Conservation (phyloP, 371 early-diverging fungal species). For the Vairimorpha ceranae region DNA sequence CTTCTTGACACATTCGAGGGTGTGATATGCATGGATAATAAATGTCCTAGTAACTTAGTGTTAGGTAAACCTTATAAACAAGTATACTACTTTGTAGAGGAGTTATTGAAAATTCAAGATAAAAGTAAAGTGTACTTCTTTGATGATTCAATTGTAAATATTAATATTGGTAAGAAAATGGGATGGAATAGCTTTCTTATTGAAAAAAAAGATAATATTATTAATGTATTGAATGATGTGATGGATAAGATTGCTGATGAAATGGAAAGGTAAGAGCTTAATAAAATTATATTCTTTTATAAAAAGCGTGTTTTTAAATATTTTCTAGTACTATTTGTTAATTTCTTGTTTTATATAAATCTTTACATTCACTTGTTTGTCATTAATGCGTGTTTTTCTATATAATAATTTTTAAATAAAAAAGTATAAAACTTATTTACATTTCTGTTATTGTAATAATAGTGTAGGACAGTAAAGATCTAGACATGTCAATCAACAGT, state of each 20-base stretch:
- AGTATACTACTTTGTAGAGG: conserved; percentile 44
- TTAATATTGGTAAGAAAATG: conserved; percentile 8
- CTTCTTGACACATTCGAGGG: conserved; percentile 43
- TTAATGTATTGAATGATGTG: background rate
- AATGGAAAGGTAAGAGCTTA: background rate
- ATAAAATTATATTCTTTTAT: no score
- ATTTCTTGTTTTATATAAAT: no score
- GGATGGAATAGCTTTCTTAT: conserved; percentile 34
- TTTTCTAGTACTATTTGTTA: no score
- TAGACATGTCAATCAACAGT: no score
- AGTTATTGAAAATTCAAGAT: conserved; percentile 17
- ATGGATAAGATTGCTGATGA: background rate
- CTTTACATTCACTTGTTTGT: no score
- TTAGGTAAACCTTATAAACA: conserved; percentile 35
- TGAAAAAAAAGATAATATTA: background rate
- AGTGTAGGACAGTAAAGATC: no score
- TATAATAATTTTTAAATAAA: no score
- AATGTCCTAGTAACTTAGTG: background rate
- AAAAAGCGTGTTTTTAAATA: no score
- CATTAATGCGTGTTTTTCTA: no score
- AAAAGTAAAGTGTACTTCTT: conserved; percentile 41
- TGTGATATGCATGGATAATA: conserved; percentile 43
- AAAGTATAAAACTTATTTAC: no score
- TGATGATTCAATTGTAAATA: conserved; percentile 42
- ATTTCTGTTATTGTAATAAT: no score